Evolutionary conservation across 2,329 filamentous ascomycete species (phyloP).

Genomic region (Apiospora sp.): DNA sequence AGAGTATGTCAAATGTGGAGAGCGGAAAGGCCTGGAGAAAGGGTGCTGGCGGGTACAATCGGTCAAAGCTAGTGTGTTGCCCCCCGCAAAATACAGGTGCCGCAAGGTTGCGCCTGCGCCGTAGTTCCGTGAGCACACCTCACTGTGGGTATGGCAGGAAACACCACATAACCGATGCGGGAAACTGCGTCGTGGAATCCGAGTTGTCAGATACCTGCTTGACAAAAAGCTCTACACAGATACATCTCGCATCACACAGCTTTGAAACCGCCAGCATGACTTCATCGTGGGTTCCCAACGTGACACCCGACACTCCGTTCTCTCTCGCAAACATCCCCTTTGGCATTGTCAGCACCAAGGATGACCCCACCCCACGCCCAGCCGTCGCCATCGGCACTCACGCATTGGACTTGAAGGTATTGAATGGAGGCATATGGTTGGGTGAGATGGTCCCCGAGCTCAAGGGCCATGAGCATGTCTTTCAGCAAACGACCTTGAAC

Average conservation of each 20-base stretch:
- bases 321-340: conserved; percentile 85
- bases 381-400: conserved; percentile 78
- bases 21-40: conserved; percentile 1
- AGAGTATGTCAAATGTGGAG: neutral
- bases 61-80: neutral
- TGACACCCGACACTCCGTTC: conserved; percentile 55
- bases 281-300: conserved; percentile 17
- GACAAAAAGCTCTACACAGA: neutral
- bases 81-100: conserved; percentile 9
- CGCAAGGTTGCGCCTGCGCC: neutral
- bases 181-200: neutral
- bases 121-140: neutral
- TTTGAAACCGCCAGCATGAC: neutral
- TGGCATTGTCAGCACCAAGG: conserved; percentile 75
- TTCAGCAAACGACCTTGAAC: conserved; percentile 72
- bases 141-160: neutral
- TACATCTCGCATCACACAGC: neutral
- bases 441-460: conserved; percentile 46
- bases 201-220: neutral
- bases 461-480: conserved; percentile 65
- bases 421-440: conserved; percentile 35
- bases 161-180: neutral
- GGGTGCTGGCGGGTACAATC: conserved; percentile 1
- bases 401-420: conserved; percentile 70
- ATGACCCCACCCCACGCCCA: conserved; percentile 63